phyloP scores from a whole-genome alignment of 345 rosid genomes.

The Lagerstroemia speciosa region DNA sequence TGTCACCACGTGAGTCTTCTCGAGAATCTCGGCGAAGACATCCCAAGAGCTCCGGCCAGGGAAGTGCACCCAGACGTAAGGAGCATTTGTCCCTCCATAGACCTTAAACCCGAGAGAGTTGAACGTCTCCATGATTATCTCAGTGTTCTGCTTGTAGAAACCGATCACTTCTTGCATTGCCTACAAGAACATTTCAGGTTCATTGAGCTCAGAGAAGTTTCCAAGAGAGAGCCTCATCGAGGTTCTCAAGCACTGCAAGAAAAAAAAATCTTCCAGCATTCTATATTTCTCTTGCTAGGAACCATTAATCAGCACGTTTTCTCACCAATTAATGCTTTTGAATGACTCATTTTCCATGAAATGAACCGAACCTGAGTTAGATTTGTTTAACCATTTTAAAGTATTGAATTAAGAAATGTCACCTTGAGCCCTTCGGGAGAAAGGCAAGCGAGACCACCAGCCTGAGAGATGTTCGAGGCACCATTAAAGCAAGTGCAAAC shows the following conservation, averaged over 20 bases:
- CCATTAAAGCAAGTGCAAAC: slow-evolving; percentile 90
- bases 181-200: slow-evolving; percentile 25
- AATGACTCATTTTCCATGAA: background rate
- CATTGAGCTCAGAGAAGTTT: background rate
- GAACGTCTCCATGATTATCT: slow-evolving; percentile 71
- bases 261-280: background rate
- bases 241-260: background rate
- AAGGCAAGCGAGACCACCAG: slow-evolving; percentile 95
- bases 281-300: background rate
- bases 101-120: slow-evolving; percentile 73
- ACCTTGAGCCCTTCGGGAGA: slow-evolving; percentile 78
- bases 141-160: slow-evolving; percentile 82
- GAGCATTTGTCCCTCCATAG: slow-evolving; percentile 83
- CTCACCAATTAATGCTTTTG: background rate
- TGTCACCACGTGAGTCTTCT: slow-evolving; percentile 95
- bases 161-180: slow-evolving; percentile 84
- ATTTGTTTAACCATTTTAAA: background rate
- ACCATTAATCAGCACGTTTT: too few relatives aligned
- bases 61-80: slow-evolving; percentile 95
- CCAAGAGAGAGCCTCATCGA: background rate
- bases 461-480: slow-evolving; percentile 81
- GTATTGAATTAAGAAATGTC: background rate
- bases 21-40: slow-evolving; percentile 80
- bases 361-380: background rate
- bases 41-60: slow-evolving; percentile 98